Conservation (phyloP, 129 eudicot species). For the Flaveria robusta region DNA sequence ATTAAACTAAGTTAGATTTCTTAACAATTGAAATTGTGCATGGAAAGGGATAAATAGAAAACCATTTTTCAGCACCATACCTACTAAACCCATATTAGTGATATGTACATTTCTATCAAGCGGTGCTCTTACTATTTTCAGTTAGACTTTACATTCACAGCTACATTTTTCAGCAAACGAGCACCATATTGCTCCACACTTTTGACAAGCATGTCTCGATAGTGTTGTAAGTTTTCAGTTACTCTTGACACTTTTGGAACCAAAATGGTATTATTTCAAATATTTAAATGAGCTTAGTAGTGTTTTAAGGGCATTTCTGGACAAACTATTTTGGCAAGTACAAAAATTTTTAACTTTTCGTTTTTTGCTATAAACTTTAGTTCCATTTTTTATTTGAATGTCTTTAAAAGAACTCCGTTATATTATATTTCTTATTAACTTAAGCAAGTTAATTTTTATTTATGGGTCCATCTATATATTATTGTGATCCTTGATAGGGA, state of each 20-base stretch:
- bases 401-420: no score
- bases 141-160: background rate
- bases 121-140: background rate
- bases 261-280: no score
- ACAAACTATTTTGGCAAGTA: background rate
- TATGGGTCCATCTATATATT: background rate
- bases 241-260: no score
- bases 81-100: background rate
- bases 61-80: background rate
- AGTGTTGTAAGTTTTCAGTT: no score
- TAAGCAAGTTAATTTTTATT: background rate
- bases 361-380: background rate
- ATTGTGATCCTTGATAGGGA: background rate
- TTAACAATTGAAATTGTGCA: background rate
- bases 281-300: no score
- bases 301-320: background rate
- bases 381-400: no score
- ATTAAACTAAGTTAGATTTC: background rate
- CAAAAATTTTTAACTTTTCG: background rate
- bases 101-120: background rate
- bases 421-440: no score
- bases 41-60: background rate
- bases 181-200: no score
- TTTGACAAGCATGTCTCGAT: no score
- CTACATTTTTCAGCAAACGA: no score